Base-by-base conservation (phyloP, 257 asterid species). In the Mentha longifolia region DNA sequence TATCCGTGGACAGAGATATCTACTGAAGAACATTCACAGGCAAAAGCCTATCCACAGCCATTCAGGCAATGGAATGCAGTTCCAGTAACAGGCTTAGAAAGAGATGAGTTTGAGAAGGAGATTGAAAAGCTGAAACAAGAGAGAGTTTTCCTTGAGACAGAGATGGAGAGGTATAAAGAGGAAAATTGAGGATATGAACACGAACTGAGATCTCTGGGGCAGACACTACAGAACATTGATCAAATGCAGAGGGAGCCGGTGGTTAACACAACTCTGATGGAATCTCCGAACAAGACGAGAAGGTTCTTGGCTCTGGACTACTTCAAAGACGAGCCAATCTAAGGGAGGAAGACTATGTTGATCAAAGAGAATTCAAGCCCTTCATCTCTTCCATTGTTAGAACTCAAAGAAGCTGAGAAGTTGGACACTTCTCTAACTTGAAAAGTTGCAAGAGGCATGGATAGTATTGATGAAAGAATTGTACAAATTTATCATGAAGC, bases 1-100 rank as follows among this genome's bases (percentile, higher is more conserved):
- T 52, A 66, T 88, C 10, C 79, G 88, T 65, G 97, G 98, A n/a
- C 86, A 83, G 33, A 76, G 79, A 45, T 84, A 85, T 64, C 87
- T 92, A 75, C n/a, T n/a, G n/a, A n/a, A n/a, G n/a, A n/a, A n/a
- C n/a, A n/a, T n/a, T n/a, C n/a, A n/a, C n/a, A n/a, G n/a, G n/a
- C n/a, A n/a, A n/a, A n/a, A n/a, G n/a, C n/a, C n/a, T n/a, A n/a
- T n/a, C n/a, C n/a, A n/a, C n/a, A n/a, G n/a, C n/a, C n/a, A n/a
- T n/a, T n/a, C n/a, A n/a, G n/a, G n/a, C n/a, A n/a, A n/a, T n/a
- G n/a, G n/a, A n/a, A n/a, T n/a, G n/a, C n/a, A n/a, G n/a, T n/a
- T n/a, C n/a, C n/a, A n/a, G n/a, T n/a, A n/a, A n/a, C n/a, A n/a
- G n/a, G n/a, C n/a, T n/a, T n/a, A n/a, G n/a, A n/a, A n/a, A n/a